phyloP scores from a whole-genome alignment of 1,284 basidiomycete genomes.

The Heterobasidion irregulare region DNA sequence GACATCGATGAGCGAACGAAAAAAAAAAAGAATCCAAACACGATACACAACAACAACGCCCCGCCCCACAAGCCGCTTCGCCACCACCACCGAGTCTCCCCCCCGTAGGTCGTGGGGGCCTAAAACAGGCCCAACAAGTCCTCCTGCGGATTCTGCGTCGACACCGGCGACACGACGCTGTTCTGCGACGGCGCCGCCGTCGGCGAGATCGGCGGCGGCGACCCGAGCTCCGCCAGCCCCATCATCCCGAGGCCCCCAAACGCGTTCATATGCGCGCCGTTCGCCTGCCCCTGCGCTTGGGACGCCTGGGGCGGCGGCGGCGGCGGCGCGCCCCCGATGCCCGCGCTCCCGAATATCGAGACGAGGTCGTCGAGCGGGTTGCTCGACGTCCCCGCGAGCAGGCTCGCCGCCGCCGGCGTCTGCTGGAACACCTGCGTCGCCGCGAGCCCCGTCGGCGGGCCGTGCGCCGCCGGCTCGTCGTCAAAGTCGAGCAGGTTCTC shows the following conservation, averaged over 20 bases:
- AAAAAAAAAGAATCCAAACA: background rate
- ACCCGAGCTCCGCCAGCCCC: background rate
- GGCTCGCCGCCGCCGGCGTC: conserved; percentile 62
- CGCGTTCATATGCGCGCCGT: background rate
- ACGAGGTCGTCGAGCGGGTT: conserved; percentile 91
- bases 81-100: background rate
- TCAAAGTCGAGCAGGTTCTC: conserved; percentile 96
- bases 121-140: conserved; percentile 43
- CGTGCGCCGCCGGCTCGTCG: conserved; percentile 54
- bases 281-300: conserved; percentile 15
- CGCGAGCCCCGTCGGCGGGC: conserved; percentile 63
- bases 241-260: conserved; percentile 2
- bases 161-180: conserved; percentile 7
- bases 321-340: conserved; percentile 21
- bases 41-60: background rate
- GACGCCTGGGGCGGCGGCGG: too few relatives aligned
- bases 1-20: background rate
- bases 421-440: conserved; percentile 65
- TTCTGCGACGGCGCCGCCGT: conserved; percentile 3
- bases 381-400: conserved; percentile 61
- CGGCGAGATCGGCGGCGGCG: conserved; percentile 1
- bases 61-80: background rate
- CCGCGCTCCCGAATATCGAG: conserved; percentile 68
- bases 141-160: conserved; percentile 29
- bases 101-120: conserved; percentile 1